Evolutionary conservation across 2,329 filamentous ascomycete species (phyloP).

Genomic region (Hortaea werneckii): DNA sequence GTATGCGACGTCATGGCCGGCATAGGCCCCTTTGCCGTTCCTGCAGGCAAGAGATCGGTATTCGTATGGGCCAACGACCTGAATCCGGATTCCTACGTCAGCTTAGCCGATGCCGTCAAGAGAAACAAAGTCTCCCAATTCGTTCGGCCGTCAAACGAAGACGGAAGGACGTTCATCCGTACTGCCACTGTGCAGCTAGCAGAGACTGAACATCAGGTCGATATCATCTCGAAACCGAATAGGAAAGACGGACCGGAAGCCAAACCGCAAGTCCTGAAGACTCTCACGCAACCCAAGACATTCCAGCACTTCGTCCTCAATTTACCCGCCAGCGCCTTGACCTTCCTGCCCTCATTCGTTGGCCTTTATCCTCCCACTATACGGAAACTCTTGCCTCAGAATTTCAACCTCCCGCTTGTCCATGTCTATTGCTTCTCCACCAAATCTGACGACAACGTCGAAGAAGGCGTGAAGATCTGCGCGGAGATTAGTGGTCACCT

Average conservation of each 20-base stretch:
- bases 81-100: slow-evolving; percentile 77
- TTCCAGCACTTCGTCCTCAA: slow-evolving; percentile 98
- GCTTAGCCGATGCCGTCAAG: slow-evolving; percentile 57
- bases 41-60: slow-evolving; percentile 77
- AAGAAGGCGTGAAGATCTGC: slow-evolving; percentile 51
- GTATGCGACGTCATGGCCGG: slow-evolving; percentile 97
- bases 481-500: slow-evolving; percentile 54
- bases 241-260: slow-evolving; percentile 9
- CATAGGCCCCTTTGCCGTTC: slow-evolving; percentile 88
- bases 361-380: slow-evolving; percentile 56
- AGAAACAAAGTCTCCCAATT: slow-evolving; percentile 69
- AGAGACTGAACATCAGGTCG: slow-evolving; percentile 42
- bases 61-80: slow-evolving; percentile 97
- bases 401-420: slow-evolving; percentile 58
- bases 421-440: slow-evolving; percentile 93
- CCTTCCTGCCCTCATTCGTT: slow-evolving; percentile 67
- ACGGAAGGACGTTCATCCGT: slow-evolving; percentile 73
- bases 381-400: slow-evolving; percentile 12
- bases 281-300: slow-evolving; percentile 51
- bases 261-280: slow-evolving; percentile 28
- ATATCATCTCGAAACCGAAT: slow-evolving; percentile 27
- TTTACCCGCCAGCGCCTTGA: slow-evolving; percentile 77
- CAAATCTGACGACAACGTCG: slow-evolving; percentile 65
- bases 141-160: slow-evolving; percentile 69
- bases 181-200: slow-evolving; percentile 51